phyloP scores from a whole-genome alignment of 257 asterid genomes.

The Nicotiana otophora region DNA sequence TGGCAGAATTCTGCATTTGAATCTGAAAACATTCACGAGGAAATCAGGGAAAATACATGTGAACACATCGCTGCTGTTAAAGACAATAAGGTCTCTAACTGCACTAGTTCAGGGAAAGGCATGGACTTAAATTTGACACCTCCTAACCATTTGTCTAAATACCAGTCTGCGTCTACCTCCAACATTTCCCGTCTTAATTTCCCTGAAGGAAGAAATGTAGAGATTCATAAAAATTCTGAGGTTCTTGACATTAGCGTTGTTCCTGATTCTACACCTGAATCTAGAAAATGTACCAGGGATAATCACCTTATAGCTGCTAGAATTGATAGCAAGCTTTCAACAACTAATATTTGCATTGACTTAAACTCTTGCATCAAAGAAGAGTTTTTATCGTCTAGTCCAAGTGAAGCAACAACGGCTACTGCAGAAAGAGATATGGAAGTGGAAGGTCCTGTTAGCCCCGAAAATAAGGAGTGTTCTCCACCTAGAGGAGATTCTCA shows the following conservation, averaged over 20 bases:
- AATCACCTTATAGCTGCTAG: conserved; percentile 3
- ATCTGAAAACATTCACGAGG: conserved; percentile 12
- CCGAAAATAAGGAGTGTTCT: conserved; percentile 52
- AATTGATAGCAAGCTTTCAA: conserved; percentile 16
- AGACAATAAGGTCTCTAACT: conserved; percentile 19
- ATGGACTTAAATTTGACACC: conserved; percentile 49
- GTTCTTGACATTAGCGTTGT: conserved; percentile 4
- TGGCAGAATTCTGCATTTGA: conserved; percentile 24
- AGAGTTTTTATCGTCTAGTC: conserved; percentile 15
- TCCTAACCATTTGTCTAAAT: conserved; percentile 11
- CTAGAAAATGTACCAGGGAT: conserved; percentile 10
- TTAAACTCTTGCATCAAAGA: conserved; percentile 21
- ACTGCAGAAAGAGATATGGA: conserved; percentile 27
- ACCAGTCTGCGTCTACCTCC: conserved; percentile 7
- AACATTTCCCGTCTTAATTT: neutral
- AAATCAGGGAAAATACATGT: conserved; percentile 11
- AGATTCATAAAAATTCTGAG: neutral
- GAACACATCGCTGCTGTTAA: conserved; percentile 12
- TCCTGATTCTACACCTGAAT: conserved; percentile 2
- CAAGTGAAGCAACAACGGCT: conserved; percentile 2
- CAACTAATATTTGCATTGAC: conserved; percentile 23
- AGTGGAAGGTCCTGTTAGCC: conserved; percentile 52
- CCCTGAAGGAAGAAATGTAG: conserved; percentile 5
- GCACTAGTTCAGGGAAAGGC: conserved; percentile 13
- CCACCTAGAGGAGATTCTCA: conserved; percentile 52